Evolutionary conservation across 345 rosid species (phyloP).

Genomic region (thale cress (Arabidopsis thaliana)): DNA sequence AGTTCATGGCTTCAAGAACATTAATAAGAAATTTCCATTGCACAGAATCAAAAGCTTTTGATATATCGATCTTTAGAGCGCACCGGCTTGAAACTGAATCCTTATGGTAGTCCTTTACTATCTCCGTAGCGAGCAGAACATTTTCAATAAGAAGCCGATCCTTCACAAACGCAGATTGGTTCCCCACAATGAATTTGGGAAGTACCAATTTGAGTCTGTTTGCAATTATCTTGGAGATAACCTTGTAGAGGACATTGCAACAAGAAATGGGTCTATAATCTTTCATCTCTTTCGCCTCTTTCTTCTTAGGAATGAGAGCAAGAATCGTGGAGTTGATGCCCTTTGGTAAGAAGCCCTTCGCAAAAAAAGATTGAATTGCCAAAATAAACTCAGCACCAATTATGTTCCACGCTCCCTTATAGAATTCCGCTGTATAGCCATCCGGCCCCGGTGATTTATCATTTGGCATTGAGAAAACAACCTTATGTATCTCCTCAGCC

Average conservation of each 20-base stretch:
- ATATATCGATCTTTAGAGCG: too few relatives aligned
- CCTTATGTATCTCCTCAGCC: neutral
- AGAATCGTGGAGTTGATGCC: neutral
- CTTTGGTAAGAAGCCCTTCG: neutral
- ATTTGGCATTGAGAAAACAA: neutral
- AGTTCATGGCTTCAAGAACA: too few relatives aligned
- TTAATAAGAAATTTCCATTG: too few relatives aligned
- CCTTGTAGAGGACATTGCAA: neutral
- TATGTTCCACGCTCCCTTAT: fast-evolving
- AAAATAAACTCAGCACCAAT: neutral
- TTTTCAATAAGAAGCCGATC: too few relatives aligned
- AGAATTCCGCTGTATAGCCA: neutral
- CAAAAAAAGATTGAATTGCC: neutral
- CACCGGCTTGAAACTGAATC: too few relatives aligned
- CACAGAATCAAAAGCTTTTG: too few relatives aligned
- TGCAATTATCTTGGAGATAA: neutral
- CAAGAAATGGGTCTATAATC: neutral
- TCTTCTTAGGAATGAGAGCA: neutral
- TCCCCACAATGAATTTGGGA: too few relatives aligned
- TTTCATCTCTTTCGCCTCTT: neutral
- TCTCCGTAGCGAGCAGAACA: too few relatives aligned
- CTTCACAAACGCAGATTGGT: too few relatives aligned
- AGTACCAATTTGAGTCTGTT: neutral
- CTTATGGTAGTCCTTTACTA: too few relatives aligned
- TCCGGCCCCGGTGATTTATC: neutral